Base-by-base conservation (phyloP, 495 filamentous ascomycete species). In the Penicillium flavigenum region DNA sequence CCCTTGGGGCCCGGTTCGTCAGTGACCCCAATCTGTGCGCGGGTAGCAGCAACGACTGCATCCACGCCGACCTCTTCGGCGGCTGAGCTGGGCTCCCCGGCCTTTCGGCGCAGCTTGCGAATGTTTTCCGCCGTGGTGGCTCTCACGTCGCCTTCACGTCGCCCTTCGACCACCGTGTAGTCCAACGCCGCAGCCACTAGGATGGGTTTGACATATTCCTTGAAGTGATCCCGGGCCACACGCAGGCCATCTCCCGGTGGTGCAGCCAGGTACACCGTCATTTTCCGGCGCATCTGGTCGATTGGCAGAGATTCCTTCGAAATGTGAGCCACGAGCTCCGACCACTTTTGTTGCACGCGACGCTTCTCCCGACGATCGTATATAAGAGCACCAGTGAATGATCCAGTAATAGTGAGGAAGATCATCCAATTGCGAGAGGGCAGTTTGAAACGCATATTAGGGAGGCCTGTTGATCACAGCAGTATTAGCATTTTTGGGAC, bases 391-490 rank as follows among this genome's bases (percentile, higher is more conserved):
- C 81, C 85, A 0, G 88, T 85, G 62, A 96, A 88, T 34, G 89
- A 85, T 29, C 86, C 85, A 14, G 87, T 87, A 60, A 98, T 72
- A 17, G 87, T 76, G 66, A 93, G 79, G 77, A 99, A 98, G 62
- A 99, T 97, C 75, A 90, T 83, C 94, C 94, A 99, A 68, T 98
- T 98, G 27, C 95, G 86, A 12, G 94, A 99, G 19, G 94, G 94
- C 10, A 99, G 85, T 76, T 88, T 92, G 63, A 87, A 79, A 16
- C 88, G 86, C 57, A 95, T 79, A 52, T 83, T 86, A 24, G 92
- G 92, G 56, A 98, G 76, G 34, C 85, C 83, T 87, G 29, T 51
- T 39, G 19, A 39, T 44, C n/a, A 44, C 31, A 29, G 45, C 39
- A 51, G 29, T 34, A 49, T 64, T 61, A 65, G 58, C 54, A 45